phyloP scores from a whole-genome alignment of 192 early-diverging fungal species.

The Gamsiella multidivaricata region DNA sequence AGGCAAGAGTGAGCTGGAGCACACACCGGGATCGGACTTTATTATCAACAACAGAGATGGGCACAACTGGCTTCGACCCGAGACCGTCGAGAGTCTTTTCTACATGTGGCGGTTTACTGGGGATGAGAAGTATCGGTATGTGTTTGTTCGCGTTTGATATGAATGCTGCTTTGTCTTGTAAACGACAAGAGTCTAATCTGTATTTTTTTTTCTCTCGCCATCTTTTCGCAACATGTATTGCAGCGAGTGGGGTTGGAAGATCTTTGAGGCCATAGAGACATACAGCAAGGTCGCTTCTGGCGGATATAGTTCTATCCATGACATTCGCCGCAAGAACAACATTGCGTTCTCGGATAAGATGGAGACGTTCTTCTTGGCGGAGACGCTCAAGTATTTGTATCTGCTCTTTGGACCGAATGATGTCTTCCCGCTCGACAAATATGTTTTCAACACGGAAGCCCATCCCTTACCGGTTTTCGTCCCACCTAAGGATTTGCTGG shows the following conservation, averaged over 20 bases:
- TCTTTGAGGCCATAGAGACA: slow-evolving; percentile 87
- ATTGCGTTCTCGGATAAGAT: slow-evolving; percentile 70
- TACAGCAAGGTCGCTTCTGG: slow-evolving; percentile 75
- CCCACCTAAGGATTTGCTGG: slow-evolving; percentile 29
- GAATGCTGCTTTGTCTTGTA: background rate
- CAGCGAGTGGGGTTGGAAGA: slow-evolving; percentile 86
- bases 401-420: slow-evolving; percentile 81
- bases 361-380: slow-evolving; percentile 88
- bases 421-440: slow-evolving; percentile 79
- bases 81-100: slow-evolving; percentile 92
- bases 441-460: slow-evolving; percentile 95
- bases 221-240: too few relatives aligned
- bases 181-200: background rate
- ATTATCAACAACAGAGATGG: slow-evolving; percentile 69
- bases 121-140: slow-evolving; percentile 82
- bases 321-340: slow-evolving; percentile 59
- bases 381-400: slow-evolving; percentile 95
- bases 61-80: slow-evolving; percentile 88
- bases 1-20: slow-evolving; percentile 24
- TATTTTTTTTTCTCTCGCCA: too few relatives aligned
- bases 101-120: slow-evolving; percentile 88
- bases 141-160: background rate
- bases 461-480: slow-evolving; percentile 84
- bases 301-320: slow-evolving; percentile 67
- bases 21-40: slow-evolving; percentile 65